phyloP scores from a whole-genome alignment of 2,329 filamentous ascomycete genomes.

The Fusarium falciforme region DNA sequence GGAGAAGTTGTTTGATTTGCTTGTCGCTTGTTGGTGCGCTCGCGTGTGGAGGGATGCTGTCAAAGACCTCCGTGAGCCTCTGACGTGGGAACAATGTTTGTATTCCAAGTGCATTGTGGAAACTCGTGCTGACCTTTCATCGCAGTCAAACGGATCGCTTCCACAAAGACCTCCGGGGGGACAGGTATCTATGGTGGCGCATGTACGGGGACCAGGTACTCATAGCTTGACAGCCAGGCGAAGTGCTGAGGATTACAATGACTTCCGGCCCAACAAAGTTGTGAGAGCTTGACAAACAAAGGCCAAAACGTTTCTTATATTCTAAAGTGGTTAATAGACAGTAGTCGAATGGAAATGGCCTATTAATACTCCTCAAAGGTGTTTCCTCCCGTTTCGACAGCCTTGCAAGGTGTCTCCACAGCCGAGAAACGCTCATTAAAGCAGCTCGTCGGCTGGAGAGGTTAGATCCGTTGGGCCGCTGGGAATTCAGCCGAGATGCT shows the following conservation, averaged over 20 bases:
- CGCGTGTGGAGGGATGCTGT: slow-evolving; percentile 43
- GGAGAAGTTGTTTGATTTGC: slow-evolving; percentile 44
- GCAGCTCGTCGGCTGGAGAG: background rate
- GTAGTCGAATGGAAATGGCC: background rate
- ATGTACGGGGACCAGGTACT: background rate
- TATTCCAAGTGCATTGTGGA: background rate
- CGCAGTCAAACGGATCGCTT: slow-evolving; percentile 23
- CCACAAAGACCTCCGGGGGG: background rate
- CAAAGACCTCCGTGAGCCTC: slow-evolving; percentile 35
- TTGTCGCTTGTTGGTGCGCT: slow-evolving; percentile 46
- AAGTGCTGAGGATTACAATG: too few relatives aligned
- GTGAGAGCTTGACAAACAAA: too few relatives aligned
- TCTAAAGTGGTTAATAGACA: background rate
- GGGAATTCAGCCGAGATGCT: background rate
- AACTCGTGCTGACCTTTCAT: background rate
- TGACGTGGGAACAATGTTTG: slow-evolving; percentile 43
- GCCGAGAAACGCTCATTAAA: background rate
- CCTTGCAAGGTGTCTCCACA: background rate
- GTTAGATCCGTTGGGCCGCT: background rate
- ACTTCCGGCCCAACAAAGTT: too few relatives aligned
- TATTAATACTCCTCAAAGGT: background rate
- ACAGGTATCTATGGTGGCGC: background rate
- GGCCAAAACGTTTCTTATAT: too few relatives aligned
- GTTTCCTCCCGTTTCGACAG: background rate
- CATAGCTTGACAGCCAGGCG: background rate